Evolutionary conservation across 768 basidiomycete genomes (phyloP).

Genomic region (Mycena chlorophos): DNA sequence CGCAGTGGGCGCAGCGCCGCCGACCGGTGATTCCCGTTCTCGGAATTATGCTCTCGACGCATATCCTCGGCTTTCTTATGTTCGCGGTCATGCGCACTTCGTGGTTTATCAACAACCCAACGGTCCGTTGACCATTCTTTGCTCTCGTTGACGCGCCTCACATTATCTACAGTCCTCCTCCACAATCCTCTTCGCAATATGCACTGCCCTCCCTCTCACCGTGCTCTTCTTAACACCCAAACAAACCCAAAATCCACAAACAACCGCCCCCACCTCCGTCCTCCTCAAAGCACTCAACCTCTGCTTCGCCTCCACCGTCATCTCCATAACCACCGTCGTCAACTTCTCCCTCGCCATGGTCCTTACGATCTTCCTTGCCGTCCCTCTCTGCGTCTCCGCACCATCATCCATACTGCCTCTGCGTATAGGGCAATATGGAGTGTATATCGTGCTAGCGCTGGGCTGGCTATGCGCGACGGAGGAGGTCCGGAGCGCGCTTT

Average conservation of each 20-base stretch:
- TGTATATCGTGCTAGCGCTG: slow-evolving; percentile 51
- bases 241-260: slow-evolving; percentile 25
- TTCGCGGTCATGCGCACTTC: slow-evolving; percentile 50
- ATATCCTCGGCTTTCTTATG: slow-evolving; percentile 51
- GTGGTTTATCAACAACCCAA: slow-evolving; percentile 41
- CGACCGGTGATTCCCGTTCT: slow-evolving; percentile 58
- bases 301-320: slow-evolving; percentile 81
- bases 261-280: slow-evolving; percentile 40
- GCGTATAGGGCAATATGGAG: slow-evolving; percentile 31
- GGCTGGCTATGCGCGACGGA: slow-evolving; percentile 53
- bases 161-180: slow-evolving; percentile 5
- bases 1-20: slow-evolving; percentile 49
- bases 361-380: slow-evolving; percentile 62
- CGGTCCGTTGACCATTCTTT: slow-evolving; percentile 35
- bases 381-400: slow-evolving; percentile 58
- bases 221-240: slow-evolving; percentile 32
- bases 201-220: slow-evolving; percentile 34
- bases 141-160: slow-evolving; percentile 1
- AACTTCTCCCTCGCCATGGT: slow-evolving; percentile 88
- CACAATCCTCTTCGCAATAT: slow-evolving; percentile 24
- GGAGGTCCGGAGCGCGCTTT: slow-evolving; percentile 53
- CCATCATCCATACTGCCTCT: slow-evolving; percentile 26
- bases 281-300: slow-evolving; percentile 75
- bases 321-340: slow-evolving; percentile 82
- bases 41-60: slow-evolving; percentile 55